phyloP scores from a whole-genome alignment of 2,329 filamentous ascomycete genomes.

The Dactylellina sp. region DNA sequence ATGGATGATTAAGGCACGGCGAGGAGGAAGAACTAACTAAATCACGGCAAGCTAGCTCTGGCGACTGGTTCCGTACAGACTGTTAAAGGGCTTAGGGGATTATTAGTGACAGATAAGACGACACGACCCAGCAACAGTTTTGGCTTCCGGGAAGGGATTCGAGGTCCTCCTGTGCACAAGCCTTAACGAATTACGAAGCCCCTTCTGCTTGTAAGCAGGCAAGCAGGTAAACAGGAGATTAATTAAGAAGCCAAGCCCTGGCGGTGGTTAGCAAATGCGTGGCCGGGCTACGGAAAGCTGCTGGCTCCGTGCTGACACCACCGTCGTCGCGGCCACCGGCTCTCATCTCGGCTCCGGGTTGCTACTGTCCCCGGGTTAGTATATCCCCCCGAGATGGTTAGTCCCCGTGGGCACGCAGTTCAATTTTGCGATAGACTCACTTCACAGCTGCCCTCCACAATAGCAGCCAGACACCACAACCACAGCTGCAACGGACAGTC shows the following conservation, averaged over 20 bases:
- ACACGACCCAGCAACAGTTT: neutral
- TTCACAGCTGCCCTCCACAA: neutral
- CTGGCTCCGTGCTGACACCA: constrained; percentile 21
- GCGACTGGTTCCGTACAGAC: too few species aligned
- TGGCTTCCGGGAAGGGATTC: too few species aligned
- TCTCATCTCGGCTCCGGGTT: neutral
- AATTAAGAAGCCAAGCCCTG: too few species aligned
- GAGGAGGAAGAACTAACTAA: neutral
- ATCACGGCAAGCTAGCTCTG: constrained; percentile 8
- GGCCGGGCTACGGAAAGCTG: constrained; percentile 11
- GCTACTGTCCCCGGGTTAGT: neutral
- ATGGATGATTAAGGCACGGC: neutral
- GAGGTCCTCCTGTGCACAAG: too few species aligned
- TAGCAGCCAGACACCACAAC: too few species aligned
- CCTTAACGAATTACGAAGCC: too few species aligned
- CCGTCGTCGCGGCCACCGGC: constrained; percentile 18
- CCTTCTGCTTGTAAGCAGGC: too few species aligned
- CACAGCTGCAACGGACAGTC: too few species aligned
- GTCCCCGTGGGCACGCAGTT: neutral
- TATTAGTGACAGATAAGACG: neutral
- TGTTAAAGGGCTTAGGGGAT: too few species aligned
- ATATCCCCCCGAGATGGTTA: too few species aligned
- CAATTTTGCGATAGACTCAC: constrained; percentile 4
- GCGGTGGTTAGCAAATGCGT: neutral
- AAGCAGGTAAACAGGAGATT: neutral